A percentile compares a stretch with the other conserved stretches of the same genome.
phyloP scores from a whole-genome alignment of 208 protist genomes.

The Acanthamoeba castellanii region DNA sequence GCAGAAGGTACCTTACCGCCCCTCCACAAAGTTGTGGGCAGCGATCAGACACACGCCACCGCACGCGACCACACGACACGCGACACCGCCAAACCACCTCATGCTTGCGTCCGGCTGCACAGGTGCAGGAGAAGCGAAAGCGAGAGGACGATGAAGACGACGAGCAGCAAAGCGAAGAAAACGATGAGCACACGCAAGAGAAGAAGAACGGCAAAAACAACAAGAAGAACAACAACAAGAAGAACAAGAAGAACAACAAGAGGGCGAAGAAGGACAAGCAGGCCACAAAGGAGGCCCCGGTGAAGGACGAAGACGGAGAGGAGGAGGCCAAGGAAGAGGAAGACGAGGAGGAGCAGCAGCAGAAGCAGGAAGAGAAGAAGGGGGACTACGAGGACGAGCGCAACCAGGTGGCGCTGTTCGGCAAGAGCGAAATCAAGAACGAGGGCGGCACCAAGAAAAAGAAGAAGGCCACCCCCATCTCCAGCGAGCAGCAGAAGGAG shows the following conservation, averaged over 20 bases:
- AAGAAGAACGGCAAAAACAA: neutral
- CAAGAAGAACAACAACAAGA: too few relatives aligned
- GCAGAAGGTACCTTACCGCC: neutral
- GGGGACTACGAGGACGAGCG: neutral
- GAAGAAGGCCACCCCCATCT: neutral
- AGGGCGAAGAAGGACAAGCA: too few relatives aligned
- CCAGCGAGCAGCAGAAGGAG: slow-evolving; percentile 36
- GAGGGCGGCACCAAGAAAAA: neutral
- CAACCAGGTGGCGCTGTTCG: neutral
- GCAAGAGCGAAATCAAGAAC: slow-evolving; percentile 10
- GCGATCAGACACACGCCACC: too few relatives aligned
- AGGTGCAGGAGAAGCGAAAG: slow-evolving; percentile 10
- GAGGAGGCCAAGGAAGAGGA: neutral
- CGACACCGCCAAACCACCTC: too few relatives aligned
- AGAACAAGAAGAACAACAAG: too few relatives aligned
- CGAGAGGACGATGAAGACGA: neutral
- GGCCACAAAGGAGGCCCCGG: too few relatives aligned
- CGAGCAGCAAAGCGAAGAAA: slow-evolving; percentile 16
- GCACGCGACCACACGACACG: too few relatives aligned
- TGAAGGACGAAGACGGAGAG: neutral
- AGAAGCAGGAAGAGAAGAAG: neutral
- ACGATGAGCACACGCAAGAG: neutral
- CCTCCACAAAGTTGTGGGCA: too few relatives aligned
- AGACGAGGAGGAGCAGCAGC: neutral
- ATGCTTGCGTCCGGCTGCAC: too few relatives aligned